Percentiles rank a stretch among this genome's conserved stretches.
phyloP scores from a whole-genome alignment of 305 asterid species.

The Vinca major region DNA sequence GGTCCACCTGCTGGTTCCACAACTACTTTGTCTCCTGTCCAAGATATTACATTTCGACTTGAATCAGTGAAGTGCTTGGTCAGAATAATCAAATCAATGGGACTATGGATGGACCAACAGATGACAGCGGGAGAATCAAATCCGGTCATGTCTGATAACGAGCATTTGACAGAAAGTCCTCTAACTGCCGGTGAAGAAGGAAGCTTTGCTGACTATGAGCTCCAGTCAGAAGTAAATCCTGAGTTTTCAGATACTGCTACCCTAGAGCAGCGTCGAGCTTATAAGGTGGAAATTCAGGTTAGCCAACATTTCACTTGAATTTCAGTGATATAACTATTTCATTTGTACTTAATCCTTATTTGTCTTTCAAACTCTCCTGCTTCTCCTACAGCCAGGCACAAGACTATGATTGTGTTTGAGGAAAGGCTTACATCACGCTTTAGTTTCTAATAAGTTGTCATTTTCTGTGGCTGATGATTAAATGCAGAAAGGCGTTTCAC shows the following conservation, averaged over 20 bases:
- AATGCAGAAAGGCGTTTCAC: constrained; percentile 88
- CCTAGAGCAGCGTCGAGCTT: constrained; percentile 92
- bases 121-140: constrained; percentile 64
- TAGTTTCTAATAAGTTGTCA: background rate
- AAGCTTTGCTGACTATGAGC: constrained; percentile 56
- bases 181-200: constrained; percentile 44
- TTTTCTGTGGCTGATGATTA: constrained; percentile 10
- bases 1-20: constrained; percentile 97
- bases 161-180: constrained; percentile 43
- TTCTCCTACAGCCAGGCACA: background rate
- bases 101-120: constrained; percentile 96
- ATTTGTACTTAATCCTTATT: background rate
- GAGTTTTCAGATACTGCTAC: constrained; percentile 71
- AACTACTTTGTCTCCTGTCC: constrained; percentile 76
- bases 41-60: constrained; percentile 84
- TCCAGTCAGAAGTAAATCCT: constrained; percentile 52
- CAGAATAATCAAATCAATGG: constrained; percentile 82
- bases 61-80: constrained; percentile 95
- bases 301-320: constrained; percentile 19
- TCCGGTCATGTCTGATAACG: constrained; percentile 50
- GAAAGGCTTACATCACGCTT: background rate
- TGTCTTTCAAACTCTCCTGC: background rate
- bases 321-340: constrained; percentile 1
- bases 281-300: constrained; percentile 95
- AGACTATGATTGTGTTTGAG: constrained; percentile 1